A percentile compares a stretch with the other conserved stretches of the same genome.
These are phyloP conservation scores for Neodidymelliopsis sp. DNA, from an alignment of 2,329 filamentous ascomycete genomes.

Conservation along the genomic window DNA sequence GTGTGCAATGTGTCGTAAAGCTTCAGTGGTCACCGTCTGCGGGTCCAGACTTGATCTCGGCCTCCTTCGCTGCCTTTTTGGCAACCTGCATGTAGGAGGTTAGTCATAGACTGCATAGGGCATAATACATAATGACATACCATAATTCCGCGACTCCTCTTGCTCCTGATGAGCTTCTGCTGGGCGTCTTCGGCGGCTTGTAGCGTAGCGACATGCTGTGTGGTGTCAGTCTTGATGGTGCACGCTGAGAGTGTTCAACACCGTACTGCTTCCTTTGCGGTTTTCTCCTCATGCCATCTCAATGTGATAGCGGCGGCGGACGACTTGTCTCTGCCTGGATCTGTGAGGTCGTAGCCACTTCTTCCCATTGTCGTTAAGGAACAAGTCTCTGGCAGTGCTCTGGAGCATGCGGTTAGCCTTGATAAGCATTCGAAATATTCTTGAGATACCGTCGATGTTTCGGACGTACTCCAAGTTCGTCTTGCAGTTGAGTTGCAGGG, in stretches of 20 bases:
- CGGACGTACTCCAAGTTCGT: no score
- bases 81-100: slow-evolving; percentile 4
- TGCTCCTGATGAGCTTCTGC: slow-evolving; percentile 16
- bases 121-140: slow-evolving; percentile 7
- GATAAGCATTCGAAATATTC: neutral
- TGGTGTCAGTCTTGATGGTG: neutral
- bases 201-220: slow-evolving; percentile 1
- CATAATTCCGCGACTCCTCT: slow-evolving; percentile 19
- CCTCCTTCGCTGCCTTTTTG: neutral
- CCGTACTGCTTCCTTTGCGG: slow-evolving; percentile 14
- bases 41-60: neutral
- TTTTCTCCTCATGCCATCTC: slow-evolving; percentile 2
- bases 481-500: neutral
- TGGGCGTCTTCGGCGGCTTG: neutral
- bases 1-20: no score
- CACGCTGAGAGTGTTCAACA: neutral
- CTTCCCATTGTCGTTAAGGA: slow-evolving; percentile 24
- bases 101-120: neutral
- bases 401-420: neutral
- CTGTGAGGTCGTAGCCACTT: slow-evolving; percentile 28
- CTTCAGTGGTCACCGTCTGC: neutral
- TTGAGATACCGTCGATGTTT: neutral
- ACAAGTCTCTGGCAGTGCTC: neutral
- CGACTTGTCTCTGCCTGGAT: slow-evolving; percentile 3
- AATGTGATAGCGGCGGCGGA: neutral